Percentiles rank a stretch among this genome's conserved stretches.
Evolutionary conservation across 1,284 basidiomycete species (phyloP).

Genomic region (Microbotryum intermedium): DNA sequence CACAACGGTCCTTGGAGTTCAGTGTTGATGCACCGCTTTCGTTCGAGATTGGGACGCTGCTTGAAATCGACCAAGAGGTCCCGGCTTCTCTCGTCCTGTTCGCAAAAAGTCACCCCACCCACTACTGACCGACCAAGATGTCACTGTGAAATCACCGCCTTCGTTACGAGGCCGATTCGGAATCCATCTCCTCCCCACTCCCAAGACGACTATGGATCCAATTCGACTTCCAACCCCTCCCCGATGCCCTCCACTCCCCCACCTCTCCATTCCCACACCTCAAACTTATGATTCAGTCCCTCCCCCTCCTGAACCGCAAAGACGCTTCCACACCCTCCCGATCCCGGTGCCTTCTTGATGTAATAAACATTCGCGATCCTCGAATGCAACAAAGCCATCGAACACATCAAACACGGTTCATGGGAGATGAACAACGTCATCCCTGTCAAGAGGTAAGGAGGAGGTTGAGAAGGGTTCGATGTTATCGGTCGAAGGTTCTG

Average conservation of each 20-base stretch:
- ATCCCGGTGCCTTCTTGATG: constrained; percentile 22
- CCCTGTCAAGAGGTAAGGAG: constrained; percentile 67
- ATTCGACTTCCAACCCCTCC: background rate
- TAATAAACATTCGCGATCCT: constrained; percentile 52
- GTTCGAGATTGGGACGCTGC: too few species aligned
- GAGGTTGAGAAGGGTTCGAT: too few species aligned
- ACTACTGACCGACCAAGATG: too few species aligned
- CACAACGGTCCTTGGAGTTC: too few species aligned
- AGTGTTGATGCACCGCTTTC: too few species aligned
- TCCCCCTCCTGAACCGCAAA: constrained; percentile 42
- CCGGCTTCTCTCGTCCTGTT: too few species aligned
- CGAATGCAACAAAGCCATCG: constrained; percentile 85
- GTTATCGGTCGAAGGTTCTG: constrained; percentile 2
- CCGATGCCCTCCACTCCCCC: background rate
- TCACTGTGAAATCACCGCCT: too few species aligned
- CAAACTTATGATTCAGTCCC: constrained; percentile 41
- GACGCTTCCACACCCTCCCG: constrained; percentile 57
- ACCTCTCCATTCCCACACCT: constrained; percentile 39
- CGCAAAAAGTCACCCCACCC: too few species aligned
- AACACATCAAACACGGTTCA: constrained; percentile 92
- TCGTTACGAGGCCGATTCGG: too few species aligned
- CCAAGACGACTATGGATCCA: background rate
- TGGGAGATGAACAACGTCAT: constrained; percentile 77
- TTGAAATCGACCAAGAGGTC: too few species aligned
- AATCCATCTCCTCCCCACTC: too few species aligned